These are phyloP conservation scores for Rhododendron mucronatum DNA, from an alignment of 148 eudicot genomes.

Conservation along the genomic window DNA sequence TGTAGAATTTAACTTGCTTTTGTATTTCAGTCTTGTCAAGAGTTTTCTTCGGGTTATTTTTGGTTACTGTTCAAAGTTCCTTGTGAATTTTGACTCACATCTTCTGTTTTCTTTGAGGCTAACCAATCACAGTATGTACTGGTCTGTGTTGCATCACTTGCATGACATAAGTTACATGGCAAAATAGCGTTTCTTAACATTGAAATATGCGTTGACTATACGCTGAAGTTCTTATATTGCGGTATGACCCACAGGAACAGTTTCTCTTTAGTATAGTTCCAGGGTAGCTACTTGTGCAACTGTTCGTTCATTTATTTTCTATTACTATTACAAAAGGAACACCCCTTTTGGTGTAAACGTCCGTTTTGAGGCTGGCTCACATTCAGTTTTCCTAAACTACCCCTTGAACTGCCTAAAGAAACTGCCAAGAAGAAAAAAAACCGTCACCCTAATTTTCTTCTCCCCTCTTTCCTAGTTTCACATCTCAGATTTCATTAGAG, in stretches of 20 bases:
- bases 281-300: background rate
- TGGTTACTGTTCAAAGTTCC: background rate
- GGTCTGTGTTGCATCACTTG: background rate
- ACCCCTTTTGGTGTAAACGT: background rate
- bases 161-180: background rate
- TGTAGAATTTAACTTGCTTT: background rate
- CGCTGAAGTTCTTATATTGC: background rate
- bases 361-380: background rate
- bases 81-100: background rate
- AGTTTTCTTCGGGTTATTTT: background rate
- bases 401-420: background rate
- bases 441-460: too few relatives aligned
- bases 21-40: background rate
- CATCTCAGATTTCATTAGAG: too few relatives aligned
- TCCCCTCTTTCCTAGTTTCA: too few relatives aligned
- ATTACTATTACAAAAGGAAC: background rate
- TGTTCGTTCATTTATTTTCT: background rate
- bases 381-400: background rate
- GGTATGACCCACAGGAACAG: background rate
- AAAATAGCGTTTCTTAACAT: background rate
- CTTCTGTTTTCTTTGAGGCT: background rate
- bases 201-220: background rate
- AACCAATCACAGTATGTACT: background rate
- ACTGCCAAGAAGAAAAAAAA: background rate
- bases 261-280: background rate